phyloP scores from a whole-genome alignment of 1,284 basidiomycete species.

The Moesziomyces sp. region DNA sequence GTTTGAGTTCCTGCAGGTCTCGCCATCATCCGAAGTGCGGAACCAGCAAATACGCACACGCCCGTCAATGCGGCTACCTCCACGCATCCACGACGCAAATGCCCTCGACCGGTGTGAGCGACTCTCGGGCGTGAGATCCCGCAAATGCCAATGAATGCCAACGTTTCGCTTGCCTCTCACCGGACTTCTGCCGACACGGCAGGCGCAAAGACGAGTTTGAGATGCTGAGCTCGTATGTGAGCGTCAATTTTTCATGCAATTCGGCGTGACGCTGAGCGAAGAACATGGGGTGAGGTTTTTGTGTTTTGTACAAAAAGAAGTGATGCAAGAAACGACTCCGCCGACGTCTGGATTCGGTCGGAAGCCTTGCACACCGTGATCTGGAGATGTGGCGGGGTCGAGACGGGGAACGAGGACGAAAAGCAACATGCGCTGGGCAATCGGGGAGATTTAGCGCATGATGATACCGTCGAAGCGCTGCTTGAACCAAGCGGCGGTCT shows the following conservation, averaged over 20 bases:
- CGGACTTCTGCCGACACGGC: too few relatives aligned
- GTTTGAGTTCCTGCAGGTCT: too few relatives aligned
- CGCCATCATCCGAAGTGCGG: too few relatives aligned
- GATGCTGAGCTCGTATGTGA: constrained; percentile 28
- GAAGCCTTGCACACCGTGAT: background rate
- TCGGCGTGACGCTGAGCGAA: constrained; percentile 12
- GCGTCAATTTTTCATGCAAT: constrained; percentile 36
- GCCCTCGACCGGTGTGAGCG: too few relatives aligned
- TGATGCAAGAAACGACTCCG: constrained; percentile 1
- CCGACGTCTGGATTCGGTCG: background rate
- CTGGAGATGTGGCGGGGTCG: background rate
- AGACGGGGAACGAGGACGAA: constrained; percentile 1
- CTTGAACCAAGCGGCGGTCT: constrained; percentile 97
- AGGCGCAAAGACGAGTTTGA: background rate
- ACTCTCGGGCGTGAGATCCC: too few relatives aligned
- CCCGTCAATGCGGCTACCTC: too few relatives aligned
- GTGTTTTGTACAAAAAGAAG: constrained; percentile 41
- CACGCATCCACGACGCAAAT: too few relatives aligned
- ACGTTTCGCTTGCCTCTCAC: too few relatives aligned
- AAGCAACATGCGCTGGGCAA: background rate
- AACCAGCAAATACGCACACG: too few relatives aligned
- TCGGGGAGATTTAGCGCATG: constrained; percentile 49
- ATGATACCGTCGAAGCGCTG: constrained; percentile 74
- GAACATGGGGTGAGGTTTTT: constrained; percentile 23
- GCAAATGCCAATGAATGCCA: too few relatives aligned